These are phyloP conservation scores for Saccharomyces pastorianus DNA, from an alignment of 1,139 yeast species.

Conservation along the genomic window DNA sequence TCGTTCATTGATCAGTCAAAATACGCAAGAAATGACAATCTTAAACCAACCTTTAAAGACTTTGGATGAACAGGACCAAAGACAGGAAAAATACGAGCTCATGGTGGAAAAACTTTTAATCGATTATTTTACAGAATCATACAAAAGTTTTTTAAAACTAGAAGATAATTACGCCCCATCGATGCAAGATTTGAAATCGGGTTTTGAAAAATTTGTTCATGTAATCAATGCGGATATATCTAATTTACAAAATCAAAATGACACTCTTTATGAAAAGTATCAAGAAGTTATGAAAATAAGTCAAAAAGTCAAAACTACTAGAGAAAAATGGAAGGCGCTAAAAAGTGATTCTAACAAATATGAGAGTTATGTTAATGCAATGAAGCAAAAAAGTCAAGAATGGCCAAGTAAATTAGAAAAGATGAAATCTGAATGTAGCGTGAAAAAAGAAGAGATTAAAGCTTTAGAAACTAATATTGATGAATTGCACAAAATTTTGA, in stretches of 20 bases:
- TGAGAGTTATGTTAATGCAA: slow-evolving; percentile 58
- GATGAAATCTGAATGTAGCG: slow-evolving; percentile 46
- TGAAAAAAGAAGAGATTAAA: slow-evolving; percentile 40
- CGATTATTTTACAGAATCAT: slow-evolving; percentile 57
- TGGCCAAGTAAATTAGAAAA: slow-evolving; percentile 55
- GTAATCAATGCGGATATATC: slow-evolving; percentile 39
- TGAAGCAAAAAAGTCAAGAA: slow-evolving; percentile 54
- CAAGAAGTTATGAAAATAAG: slow-evolving; percentile 33
- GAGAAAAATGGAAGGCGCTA: slow-evolving; percentile 53
- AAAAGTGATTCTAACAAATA: slow-evolving; percentile 68
- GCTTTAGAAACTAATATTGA: slow-evolving; percentile 41
- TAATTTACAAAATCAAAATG: slow-evolving; percentile 36
- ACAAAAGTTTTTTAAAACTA: slow-evolving; percentile 56
- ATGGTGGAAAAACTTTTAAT: slow-evolving; percentile 54
- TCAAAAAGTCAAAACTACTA: slow-evolving; percentile 39
- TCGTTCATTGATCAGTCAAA: slow-evolving; percentile 19
- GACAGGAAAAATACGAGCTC: slow-evolving; percentile 32
- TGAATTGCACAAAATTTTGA: slow-evolving; percentile 41
- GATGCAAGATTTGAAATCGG: slow-evolving; percentile 48
- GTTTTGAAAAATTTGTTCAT: slow-evolving; percentile 42
- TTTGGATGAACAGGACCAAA: slow-evolving; percentile 34
- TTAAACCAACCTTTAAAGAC: slow-evolving; percentile 39
- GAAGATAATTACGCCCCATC: slow-evolving; percentile 53
- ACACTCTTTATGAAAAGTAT: slow-evolving; percentile 30
- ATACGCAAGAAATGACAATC: slow-evolving; percentile 28